Evolutionary conservation across 2,329 filamentous ascomycete genomes (phyloP).

Genomic region (Dothistroma septosporum): DNA sequence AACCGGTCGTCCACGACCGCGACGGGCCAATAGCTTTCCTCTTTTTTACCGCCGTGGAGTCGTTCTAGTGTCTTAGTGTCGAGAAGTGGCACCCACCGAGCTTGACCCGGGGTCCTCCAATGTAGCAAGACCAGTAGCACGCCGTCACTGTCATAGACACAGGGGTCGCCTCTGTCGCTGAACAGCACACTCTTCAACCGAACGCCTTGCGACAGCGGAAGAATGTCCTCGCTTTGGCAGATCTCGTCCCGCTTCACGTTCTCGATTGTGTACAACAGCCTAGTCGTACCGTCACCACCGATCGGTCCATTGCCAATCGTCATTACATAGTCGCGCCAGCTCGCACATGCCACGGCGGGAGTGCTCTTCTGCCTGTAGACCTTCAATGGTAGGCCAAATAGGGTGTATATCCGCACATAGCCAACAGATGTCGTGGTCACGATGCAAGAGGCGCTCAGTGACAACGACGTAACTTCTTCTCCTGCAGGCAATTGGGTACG

Average conservation of each 20-base stretch:
- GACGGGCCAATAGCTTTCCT: slow-evolving; percentile 91
- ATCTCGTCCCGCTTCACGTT: slow-evolving; percentile 90
- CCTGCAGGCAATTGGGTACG: slow-evolving; percentile 78
- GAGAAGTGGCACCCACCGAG: slow-evolving; percentile 85
- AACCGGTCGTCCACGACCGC: slow-evolving; percentile 88
- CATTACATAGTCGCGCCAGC: slow-evolving; percentile 93
- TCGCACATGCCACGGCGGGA: slow-evolving; percentile 86
- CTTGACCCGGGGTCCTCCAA: slow-evolving; percentile 82
- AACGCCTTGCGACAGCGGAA: slow-evolving; percentile 72
- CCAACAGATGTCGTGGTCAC: slow-evolving; percentile 81
- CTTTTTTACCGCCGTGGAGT: slow-evolving; percentile 76
- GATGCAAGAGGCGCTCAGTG: slow-evolving; percentile 84
- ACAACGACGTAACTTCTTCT: slow-evolving; percentile 84
- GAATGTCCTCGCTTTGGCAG: slow-evolving; percentile 89
- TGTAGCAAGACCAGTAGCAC: slow-evolving; percentile 82
- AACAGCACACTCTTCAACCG: slow-evolving; percentile 83
- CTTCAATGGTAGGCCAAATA: slow-evolving; percentile 84
- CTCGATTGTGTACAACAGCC: slow-evolving; percentile 85
- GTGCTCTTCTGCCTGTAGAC: slow-evolving; percentile 89
- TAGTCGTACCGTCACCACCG: slow-evolving; percentile 69
- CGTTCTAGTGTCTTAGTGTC: slow-evolving; percentile 83
- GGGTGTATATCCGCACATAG: slow-evolving; percentile 87
- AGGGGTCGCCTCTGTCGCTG: slow-evolving; percentile 88
- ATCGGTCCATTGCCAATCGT: slow-evolving; percentile 91
- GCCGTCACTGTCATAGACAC: slow-evolving; percentile 90